phyloP scores from a whole-genome alignment of 2,329 filamentous ascomycete species.

The Botrytis deweyae region DNA sequence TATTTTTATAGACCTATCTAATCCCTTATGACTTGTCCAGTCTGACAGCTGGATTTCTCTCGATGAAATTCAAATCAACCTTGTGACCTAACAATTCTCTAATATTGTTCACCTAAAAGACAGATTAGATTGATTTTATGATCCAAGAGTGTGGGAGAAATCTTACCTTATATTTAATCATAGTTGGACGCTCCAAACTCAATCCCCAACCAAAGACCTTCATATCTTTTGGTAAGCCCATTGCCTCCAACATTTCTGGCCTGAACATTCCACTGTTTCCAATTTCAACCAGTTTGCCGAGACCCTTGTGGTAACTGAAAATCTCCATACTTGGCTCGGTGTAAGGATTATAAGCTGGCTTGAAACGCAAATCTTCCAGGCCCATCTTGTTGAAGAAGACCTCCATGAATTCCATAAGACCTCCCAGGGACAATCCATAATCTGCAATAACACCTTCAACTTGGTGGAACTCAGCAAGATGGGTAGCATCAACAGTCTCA shows the following conservation, averaged over 20 bases:
- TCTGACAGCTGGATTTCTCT: conserved; percentile 85
- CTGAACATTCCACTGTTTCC: conserved; percentile 99
- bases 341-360: conserved; percentile 94
- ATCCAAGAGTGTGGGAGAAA: too few relatives aligned
- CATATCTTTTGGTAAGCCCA: conserved; percentile 91
- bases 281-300: conserved; percentile 93
- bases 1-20: conserved; percentile 17
- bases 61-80: conserved; percentile 90
- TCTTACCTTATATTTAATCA: conserved; percentile 51
- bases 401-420: conserved; percentile 90
- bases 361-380: conserved; percentile 83
- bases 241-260: conserved; percentile 92
- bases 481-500: conserved; percentile 94
- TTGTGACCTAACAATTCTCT: conserved; percentile 73
- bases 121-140: conserved; percentile 28
- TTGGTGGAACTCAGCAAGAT: conserved; percentile 97
- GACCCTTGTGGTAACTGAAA: conserved; percentile 88
- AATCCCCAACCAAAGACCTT: conserved; percentile 93
- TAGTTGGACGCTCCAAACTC: conserved; percentile 89
- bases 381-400: conserved; percentile 98
- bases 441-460: conserved; percentile 98
- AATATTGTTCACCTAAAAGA: conserved; percentile 55
- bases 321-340: conserved; percentile 98
- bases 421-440: conserved; percentile 87
- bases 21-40: conserved; percentile 47